Evolutionary conservation across 2,329 filamentous ascomycete genomes (phyloP).

Genomic region (Fusarium drepaniforme): DNA sequence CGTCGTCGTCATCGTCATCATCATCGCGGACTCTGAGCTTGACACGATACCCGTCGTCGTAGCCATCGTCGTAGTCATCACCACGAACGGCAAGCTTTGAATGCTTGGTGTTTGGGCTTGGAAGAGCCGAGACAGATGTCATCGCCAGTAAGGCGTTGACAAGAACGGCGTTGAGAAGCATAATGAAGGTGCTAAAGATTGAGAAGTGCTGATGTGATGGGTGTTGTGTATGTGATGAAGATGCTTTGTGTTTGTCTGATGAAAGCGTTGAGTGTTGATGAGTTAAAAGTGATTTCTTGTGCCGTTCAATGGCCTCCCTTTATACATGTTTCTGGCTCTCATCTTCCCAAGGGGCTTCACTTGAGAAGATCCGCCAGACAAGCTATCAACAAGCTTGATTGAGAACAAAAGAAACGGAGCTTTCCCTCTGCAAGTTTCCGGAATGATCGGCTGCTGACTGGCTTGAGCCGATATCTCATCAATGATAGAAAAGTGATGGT

Average conservation of each 20-base stretch:
- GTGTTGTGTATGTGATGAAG: background rate
- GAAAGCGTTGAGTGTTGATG: background rate
- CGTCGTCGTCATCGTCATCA: background rate
- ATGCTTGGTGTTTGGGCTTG: background rate
- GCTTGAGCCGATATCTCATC: background rate
- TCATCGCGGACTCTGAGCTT: background rate
- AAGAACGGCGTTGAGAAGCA: slow-evolving; percentile 2
- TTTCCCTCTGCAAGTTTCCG: background rate
- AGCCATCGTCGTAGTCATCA: background rate
- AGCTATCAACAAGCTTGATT: background rate
- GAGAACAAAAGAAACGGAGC: background rate
- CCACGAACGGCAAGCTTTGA: background rate
- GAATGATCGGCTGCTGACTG: background rate
- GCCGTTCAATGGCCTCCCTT: background rate
- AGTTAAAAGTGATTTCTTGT: background rate
- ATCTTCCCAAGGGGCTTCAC: background rate
- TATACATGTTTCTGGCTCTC: background rate
- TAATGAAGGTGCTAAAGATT: background rate
- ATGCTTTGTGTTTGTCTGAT: background rate
- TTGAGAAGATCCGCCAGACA: background rate
- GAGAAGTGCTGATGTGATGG: background rate
- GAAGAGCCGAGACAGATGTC: background rate
- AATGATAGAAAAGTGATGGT: background rate
- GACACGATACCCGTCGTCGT: background rate
- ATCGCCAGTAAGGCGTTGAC: slow-evolving; percentile 2